Conservation (phyloP, 2,329 filamentous ascomycete genomes). For the Sporothrix protearum region DNA sequence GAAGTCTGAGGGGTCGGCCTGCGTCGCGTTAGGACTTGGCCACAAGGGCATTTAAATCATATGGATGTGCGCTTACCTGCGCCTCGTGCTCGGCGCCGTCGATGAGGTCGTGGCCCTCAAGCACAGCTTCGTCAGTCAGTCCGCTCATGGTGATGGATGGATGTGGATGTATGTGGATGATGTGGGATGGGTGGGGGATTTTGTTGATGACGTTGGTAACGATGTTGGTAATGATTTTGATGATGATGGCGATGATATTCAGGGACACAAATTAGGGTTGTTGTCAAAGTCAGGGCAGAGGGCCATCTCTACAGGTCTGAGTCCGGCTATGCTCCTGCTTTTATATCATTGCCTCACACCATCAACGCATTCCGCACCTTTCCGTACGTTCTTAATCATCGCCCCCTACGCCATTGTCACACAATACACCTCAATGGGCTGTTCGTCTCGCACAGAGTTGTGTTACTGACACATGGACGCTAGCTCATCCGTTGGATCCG, state of each 20-base stretch:
- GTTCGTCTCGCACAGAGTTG: not conserved
- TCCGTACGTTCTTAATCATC: not conserved
- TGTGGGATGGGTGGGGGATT: too few species aligned
- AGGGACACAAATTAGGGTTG: not conserved
- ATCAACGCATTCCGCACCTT: not conserved
- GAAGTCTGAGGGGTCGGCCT: constrained; percentile 12
- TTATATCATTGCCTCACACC: not conserved
- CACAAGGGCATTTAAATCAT: not conserved
- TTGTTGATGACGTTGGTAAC: too few species aligned
- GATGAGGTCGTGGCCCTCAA: constrained; percentile 13
- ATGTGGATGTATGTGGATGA: not conserved
- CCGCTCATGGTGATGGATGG: not conserved
- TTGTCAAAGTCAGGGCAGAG: constrained; percentile 4
- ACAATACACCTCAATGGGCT: not conserved
- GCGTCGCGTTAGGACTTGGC: not conserved
- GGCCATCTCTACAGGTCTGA: too few species aligned
- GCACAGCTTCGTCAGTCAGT: not conserved
- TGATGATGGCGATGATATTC: not conserved
- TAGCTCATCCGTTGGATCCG: not conserved
- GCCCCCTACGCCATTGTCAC: not conserved
- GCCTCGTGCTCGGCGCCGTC: constrained; percentile 13
- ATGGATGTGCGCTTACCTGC: not conserved
- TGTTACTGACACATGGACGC: not conserved
- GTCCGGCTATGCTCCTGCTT: not conserved
- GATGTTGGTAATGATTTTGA: not conserved